phyloP scores from a whole-genome alignment of 1,139 yeast genomes.

The Lodderomyces metapsilosis region DNA sequence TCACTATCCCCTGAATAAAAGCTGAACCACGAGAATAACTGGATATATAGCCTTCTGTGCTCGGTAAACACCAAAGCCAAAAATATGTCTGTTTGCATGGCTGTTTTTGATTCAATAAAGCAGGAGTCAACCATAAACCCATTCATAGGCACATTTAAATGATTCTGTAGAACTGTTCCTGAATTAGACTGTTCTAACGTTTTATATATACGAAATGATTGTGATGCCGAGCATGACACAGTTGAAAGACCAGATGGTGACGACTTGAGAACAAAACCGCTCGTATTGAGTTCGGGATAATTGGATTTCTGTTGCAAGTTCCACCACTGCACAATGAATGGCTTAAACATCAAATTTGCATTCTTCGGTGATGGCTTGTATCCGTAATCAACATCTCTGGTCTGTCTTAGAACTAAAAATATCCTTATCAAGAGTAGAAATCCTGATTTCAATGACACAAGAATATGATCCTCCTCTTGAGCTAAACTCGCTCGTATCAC shows the following conservation, averaged over 20 bases:
- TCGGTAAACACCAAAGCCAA: conserved; percentile 37
- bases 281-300: conserved; percentile 21
- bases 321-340: conserved; percentile 57
- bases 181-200: conserved; percentile 34
- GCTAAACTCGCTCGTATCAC: conserved; percentile 20
- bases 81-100: conserved; percentile 29
- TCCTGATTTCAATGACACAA: conserved; percentile 44
- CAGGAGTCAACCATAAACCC: conserved; percentile 45
- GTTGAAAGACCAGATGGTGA: conserved; percentile 34
- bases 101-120: conserved; percentile 36
- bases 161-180: conserved; percentile 39
- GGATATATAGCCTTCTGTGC: conserved; percentile 34
- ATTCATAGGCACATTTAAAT: conserved; percentile 40
- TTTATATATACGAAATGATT: conserved; percentile 38
- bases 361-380: conserved; percentile 12
- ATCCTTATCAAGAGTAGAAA: conserved; percentile 36
- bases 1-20: not conserved
- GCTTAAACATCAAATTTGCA: conserved; percentile 29
- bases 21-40: conserved; percentile 40
- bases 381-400: conserved; percentile 27
- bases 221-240: conserved; percentile 38
- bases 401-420: conserved; percentile 33
- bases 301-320: conserved; percentile 14
- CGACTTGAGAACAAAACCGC: conserved; percentile 35
- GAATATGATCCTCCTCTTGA: conserved; percentile 40